Evolutionary conservation across 805 yeast species (phyloP), one percentile per base, ranked within the genome.

Genomic region (Alloascoidea africana): DNA sequence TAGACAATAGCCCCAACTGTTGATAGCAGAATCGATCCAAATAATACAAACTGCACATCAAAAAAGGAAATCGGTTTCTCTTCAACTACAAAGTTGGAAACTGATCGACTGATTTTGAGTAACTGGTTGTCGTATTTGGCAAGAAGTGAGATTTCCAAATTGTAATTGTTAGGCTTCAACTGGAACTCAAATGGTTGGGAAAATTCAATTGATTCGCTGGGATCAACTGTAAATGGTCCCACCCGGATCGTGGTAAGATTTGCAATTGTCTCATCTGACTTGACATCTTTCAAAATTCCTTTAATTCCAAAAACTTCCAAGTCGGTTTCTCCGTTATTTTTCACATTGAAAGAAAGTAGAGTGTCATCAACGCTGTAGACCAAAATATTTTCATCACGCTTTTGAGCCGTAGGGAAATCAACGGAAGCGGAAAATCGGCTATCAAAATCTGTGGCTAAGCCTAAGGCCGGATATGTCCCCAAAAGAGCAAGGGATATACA

Each of bases 21-120:
- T 23, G 30, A 8, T 8, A 23, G 30, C n/a, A 23, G n/a, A 8
- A 23, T 8, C 8, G 30, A 8, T n/a, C 8, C 8, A 8, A 23
- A 23, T 8, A n/a, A 8, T 23, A 23, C 8, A 23, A 23, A 23
- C n/a, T 23, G 30, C 8, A n/a, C 13, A 23, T 23, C 30, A 23
- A 23, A 23, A 23, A 23, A 23, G 8, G 30, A 23, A 23, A 23
- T 23, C n/a, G 30, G 30, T 23, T n/a, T 23, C n/a, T 23, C 30
- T 23, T 23, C 30, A 23, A 23, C n/a, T 8, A 23, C n/a, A 8
- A 23, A 23, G n/a, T 23, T 23, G 13, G 30, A n/a, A 23, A 23
- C n/a, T 8, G n/a, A 8, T 23, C 30, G 8, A 23, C 13, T 23
- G n/a, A 23, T n/a, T 23, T 23, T 8, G 8, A 23, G n/a, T 8